phyloP scores from a whole-genome alignment of 2,329 filamentous ascomycete species.

The Mycogone perniciosa region DNA sequence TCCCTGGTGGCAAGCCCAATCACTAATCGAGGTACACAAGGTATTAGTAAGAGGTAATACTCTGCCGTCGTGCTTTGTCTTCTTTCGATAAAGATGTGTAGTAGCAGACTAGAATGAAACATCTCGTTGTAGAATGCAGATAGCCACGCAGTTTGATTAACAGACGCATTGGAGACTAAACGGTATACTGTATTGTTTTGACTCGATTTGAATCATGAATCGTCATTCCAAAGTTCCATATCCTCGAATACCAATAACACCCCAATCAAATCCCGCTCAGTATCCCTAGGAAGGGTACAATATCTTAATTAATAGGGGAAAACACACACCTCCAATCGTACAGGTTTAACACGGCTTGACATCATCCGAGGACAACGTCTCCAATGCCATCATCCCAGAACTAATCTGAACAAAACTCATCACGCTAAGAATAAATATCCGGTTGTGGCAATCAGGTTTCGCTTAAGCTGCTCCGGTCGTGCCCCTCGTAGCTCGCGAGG shows the following conservation, averaged over 20 bases:
- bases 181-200: not conserved
- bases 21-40: too few relatives aligned
- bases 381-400: slow-evolving; percentile 24
- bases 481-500: not conserved
- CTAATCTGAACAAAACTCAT: slow-evolving; percentile 30
- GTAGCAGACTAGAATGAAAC: too few relatives aligned
- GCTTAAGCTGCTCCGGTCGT: not conserved
- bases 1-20: too few relatives aligned
- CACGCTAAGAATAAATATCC: slow-evolving; percentile 28
- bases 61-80: too few relatives aligned
- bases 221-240: not conserved
- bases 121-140: too few relatives aligned
- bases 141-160: too few relatives aligned
- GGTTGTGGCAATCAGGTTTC: slow-evolving; percentile 9
- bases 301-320: slow-evolving; percentile 39
- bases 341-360: slow-evolving; percentile 22
- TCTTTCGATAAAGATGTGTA: too few relatives aligned
- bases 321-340: slow-evolving; percentile 43
- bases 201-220: not conserved
- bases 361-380: slow-evolving; percentile 9
- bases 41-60: too few relatives aligned
- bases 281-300: not conserved
- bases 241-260: not conserved
- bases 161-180: not conserved
- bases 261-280: not conserved